These are phyloP conservation scores for Taphrina populina DNA, from an alignment of 1,139 yeast species.

Conservation along the genomic window DNA sequence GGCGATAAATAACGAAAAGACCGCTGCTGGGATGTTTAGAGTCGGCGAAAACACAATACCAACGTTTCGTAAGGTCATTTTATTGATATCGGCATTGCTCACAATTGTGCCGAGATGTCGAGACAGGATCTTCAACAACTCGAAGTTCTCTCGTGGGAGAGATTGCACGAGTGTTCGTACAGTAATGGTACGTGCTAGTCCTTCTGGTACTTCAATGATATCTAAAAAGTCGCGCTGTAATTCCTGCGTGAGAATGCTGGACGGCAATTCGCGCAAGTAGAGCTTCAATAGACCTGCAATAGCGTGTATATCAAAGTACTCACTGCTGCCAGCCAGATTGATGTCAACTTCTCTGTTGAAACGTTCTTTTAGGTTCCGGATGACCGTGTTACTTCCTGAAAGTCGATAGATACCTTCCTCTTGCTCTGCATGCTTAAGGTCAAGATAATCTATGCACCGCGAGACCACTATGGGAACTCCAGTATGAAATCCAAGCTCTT, in stretches of 20 bases:
- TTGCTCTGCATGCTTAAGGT: slow-evolving; percentile 65
- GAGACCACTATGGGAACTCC: slow-evolving; percentile 73
- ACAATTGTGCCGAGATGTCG: slow-evolving; percentile 66
- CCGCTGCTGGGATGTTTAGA: slow-evolving; percentile 65
- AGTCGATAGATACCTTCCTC: slow-evolving; percentile 91
- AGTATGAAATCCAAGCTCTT: slow-evolving; percentile 45
- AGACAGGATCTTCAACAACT: slow-evolving; percentile 64
- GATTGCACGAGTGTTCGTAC: slow-evolving; percentile 45
- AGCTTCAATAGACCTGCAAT: slow-evolving; percentile 75
- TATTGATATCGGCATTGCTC: slow-evolving; percentile 62
- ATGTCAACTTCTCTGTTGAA: slow-evolving; percentile 64
- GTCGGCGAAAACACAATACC: slow-evolving; percentile 88
- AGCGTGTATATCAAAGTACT: slow-evolving; percentile 52
- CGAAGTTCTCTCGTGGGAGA: slow-evolving; percentile 56
- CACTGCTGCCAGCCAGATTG: slow-evolving; percentile 54
- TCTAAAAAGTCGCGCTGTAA: slow-evolving; percentile 48
- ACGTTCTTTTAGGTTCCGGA: slow-evolving; percentile 66
- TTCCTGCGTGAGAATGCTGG: slow-evolving; percentile 58
- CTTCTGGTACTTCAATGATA: slow-evolving; percentile 43
- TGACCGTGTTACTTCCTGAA: slow-evolving; percentile 83
- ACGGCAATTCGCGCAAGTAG: slow-evolving; percentile 70
- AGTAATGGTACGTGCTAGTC: slow-evolving; percentile 43
- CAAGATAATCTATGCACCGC: slow-evolving; percentile 71
- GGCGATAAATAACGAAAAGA: slow-evolving; percentile 60
- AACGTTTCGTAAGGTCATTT: slow-evolving; percentile 76